Evolutionary conservation across 2,329 filamentous ascomycete genomes (phyloP), one percentile per base, ranked within the genome.

Genomic region (Penicillium sp.): DNA sequence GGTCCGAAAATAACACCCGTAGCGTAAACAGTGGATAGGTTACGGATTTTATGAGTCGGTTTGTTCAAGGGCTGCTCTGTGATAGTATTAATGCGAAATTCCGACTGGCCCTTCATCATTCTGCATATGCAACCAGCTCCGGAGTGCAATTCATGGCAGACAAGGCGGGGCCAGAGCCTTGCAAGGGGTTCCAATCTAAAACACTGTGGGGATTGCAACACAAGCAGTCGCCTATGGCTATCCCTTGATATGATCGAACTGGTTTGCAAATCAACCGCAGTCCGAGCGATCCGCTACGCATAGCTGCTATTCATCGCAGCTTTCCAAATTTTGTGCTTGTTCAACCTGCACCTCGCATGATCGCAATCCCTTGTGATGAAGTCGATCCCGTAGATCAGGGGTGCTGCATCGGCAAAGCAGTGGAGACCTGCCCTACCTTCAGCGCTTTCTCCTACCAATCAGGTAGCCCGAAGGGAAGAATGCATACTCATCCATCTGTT

Each of bases 301-400:
- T 19, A 19, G 23, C 18, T 11, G 28, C 11, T 29, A 21, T 24
- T 5, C 11, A 16, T 29, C 24, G 31, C 16, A 13, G 13, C 19
- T 4, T 14, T 21, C 10, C 31, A 23, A 5, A 39, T 40, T 21
- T 16, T 23, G 33, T 23, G 19, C 14, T 23, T 49, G 31, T 24
- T 37, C 28, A 37, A 39, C 23, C 33, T 26, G 31, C 31, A 34
- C 29, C 23, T 42, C 24, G 23, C 34, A 51, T 26, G 33, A 34
- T 54, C 52, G 21, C 33, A 37, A n/a, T 2, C 3, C 34, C 19
- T 36, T 23, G 39, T 21, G 26, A 54, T 54, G 5, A 28, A 14
- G 46, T 44, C 47, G 57, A 65, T 65, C 57, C 49, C 54, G 61
- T 55, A 59, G 55, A 63, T 60, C 59, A 60, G 56, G 49, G 55